phyloP scores from a whole-genome alignment of 345 rosid genomes.

The Toxicodendron radicans region DNA sequence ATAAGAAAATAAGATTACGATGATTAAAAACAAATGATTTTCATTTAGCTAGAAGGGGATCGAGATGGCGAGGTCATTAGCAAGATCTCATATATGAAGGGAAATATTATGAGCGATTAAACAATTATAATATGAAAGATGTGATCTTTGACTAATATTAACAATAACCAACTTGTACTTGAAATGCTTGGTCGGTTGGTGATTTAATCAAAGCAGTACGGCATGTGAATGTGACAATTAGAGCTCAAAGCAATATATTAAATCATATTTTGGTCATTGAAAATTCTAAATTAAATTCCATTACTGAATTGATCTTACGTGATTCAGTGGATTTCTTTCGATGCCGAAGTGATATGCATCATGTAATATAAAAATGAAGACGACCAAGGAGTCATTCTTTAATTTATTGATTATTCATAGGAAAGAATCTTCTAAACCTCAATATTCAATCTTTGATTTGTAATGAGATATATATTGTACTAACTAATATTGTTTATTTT shows the following conservation, averaged over 20 bases:
- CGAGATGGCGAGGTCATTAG: too few species aligned
- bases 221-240: not conserved
- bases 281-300: not conserved
- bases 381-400: not conserved
- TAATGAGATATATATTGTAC: not conserved
- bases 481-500: not conserved
- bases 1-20: too few species aligned
- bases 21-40: not conserved
- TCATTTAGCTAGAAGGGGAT: too few species aligned
- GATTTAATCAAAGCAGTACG: not conserved
- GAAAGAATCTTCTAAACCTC: not conserved
- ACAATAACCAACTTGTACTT: constrained; percentile 1
- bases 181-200: not conserved
- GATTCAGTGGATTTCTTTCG: not conserved
- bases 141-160: not conserved
- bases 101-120: not conserved
- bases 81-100: not conserved
- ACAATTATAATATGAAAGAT: not conserved
- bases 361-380: not conserved
- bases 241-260: too few species aligned
- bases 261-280: not conserved
- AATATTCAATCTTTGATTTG: not conserved
- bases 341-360: not conserved
- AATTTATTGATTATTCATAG: not conserved
- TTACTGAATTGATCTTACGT: not conserved